Evolutionary conservation across 768 basidiomycete genomes (phyloP).

Genomic region (Termitomyces sp.): DNA sequence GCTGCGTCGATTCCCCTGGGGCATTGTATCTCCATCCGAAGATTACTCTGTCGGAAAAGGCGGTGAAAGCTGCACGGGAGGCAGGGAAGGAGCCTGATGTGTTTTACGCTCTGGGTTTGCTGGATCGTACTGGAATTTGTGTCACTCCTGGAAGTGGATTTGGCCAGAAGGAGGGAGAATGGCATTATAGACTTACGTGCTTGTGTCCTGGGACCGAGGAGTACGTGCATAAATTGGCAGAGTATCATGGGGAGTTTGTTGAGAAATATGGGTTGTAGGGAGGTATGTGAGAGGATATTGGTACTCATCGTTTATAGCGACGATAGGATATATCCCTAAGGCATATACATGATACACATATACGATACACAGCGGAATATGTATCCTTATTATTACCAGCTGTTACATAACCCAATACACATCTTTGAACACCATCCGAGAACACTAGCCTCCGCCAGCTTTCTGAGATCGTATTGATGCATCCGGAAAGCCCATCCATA

Average conservation of each 20-base stretch:
- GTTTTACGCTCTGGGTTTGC: slow-evolving; percentile 77
- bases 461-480: too few relatives aligned
- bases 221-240: slow-evolving; percentile 79
- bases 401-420: too few relatives aligned
- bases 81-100: slow-evolving; percentile 81
- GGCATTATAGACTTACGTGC: slow-evolving; percentile 91
- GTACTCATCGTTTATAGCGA: background rate
- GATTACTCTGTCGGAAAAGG: slow-evolving; percentile 68
- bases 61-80: slow-evolving; percentile 63
- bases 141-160: slow-evolving; percentile 93
- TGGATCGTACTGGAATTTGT: slow-evolving; percentile 90
- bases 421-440: too few relatives aligned
- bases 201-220: slow-evolving; percentile 93
- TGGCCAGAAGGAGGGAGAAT: slow-evolving; percentile 86
- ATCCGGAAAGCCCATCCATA: too few relatives aligned
- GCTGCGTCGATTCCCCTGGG: slow-evolving; percentile 85
- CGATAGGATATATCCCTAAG: background rate
- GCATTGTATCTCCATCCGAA: slow-evolving; percentile 92
- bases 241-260: slow-evolving; percentile 29
- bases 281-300: background rate
- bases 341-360: background rate
- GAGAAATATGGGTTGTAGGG: slow-evolving; percentile 14
- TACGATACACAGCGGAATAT: background rate
- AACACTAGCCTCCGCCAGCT: too few relatives aligned
- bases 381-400: too few relatives aligned